These are phyloP conservation scores for Prillingera fragicola DNA, from an alignment of 1,284 basidiomycete species.

Conservation along the genomic window DNA sequence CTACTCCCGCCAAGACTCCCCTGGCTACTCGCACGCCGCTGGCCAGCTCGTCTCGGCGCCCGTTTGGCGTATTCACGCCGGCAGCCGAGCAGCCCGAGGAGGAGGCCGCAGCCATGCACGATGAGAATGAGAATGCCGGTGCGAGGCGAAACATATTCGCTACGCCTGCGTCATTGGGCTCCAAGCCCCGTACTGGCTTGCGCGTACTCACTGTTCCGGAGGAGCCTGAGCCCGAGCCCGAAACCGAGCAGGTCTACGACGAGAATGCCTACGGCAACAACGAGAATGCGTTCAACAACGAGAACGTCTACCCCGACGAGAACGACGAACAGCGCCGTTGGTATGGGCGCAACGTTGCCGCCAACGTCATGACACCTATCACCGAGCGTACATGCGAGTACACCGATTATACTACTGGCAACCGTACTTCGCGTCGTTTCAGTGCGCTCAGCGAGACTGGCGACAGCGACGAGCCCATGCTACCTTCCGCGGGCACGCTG, in stretches of 20 bases:
- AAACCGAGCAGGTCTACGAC: conserved; percentile 1
- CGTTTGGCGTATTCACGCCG: conserved; percentile 30
- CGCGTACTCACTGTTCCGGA: conserved; percentile 20
- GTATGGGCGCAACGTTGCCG: conserved; percentile 63
- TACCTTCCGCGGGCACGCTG: too few relatives aligned
- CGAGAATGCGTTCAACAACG: conserved; percentile 22
- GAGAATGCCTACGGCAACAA: conserved; percentile 9
- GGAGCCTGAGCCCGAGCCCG: conserved; percentile 19
- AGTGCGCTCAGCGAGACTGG: conserved; percentile 4
- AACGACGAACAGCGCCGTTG: conserved; percentile 41
- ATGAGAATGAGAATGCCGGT: conserved; percentile 8
- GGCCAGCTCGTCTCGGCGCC: conserved; percentile 22
- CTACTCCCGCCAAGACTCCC: conserved; percentile 41
- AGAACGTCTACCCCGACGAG: too few relatives aligned
- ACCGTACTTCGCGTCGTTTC: conserved; percentile 1
- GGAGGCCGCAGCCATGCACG: not conserved
- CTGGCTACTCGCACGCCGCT: conserved; percentile 25
- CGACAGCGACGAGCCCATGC: conserved; percentile 1
- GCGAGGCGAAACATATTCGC: conserved; percentile 23
- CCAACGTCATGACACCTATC: conserved; percentile 86
- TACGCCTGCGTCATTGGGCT: conserved; percentile 24
- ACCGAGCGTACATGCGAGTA: conserved; percentile 86
- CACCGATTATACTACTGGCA: conserved; percentile 54
- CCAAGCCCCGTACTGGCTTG: conserved; percentile 7
- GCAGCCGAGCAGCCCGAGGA: conserved; percentile 11